A percentile compares a stretch with the other conserved stretches of the same genome.
Conservation (phyloP, 306 rosid genomes). For the Dalbergia oliveri region DNA sequence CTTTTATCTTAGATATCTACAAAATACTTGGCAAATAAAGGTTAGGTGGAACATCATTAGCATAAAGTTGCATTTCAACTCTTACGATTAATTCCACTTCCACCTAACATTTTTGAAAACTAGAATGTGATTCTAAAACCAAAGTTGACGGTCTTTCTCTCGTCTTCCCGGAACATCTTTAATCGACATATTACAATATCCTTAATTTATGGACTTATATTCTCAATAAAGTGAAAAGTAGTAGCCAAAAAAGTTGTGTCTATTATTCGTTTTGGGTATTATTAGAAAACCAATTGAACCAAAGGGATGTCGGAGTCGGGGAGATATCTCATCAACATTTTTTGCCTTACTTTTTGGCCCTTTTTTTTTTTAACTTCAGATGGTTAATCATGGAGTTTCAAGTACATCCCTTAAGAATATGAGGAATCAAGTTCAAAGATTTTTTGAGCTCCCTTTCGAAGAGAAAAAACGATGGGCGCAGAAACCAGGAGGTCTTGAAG, state of each 20-base stretch:
- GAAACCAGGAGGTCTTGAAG: slow-evolving; percentile 58
- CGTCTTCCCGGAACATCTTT: too few species aligned
- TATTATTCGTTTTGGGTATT: neutral
- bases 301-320: neutral
- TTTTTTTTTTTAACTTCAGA: slow-evolving; percentile 8
- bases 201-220: neutral
- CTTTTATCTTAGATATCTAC: too few species aligned
- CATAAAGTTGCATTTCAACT: too few species aligned
- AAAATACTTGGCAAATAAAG: too few species aligned
- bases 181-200: neutral
- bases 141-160: too few species aligned
- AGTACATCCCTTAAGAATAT: slow-evolving; percentile 40
- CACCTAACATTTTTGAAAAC: too few species aligned
- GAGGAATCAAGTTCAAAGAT: slow-evolving; percentile 50
- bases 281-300: neutral
- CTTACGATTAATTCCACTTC: too few species aligned
- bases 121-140: too few species aligned
- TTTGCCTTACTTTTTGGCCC: neutral
- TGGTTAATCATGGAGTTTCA: slow-evolving; percentile 56
- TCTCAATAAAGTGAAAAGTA: neutral
- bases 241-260: neutral
- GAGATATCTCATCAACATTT: neutral
- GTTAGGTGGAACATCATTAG: too few species aligned
- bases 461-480: slow-evolving; percentile 57
- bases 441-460: slow-evolving; percentile 55